Percentiles rank a stretch among this genome's conserved stretches.
Evolutionary conservation across 176 grass and related monocot species (phyloP).

Genomic region (Lolium perenne): DNA sequence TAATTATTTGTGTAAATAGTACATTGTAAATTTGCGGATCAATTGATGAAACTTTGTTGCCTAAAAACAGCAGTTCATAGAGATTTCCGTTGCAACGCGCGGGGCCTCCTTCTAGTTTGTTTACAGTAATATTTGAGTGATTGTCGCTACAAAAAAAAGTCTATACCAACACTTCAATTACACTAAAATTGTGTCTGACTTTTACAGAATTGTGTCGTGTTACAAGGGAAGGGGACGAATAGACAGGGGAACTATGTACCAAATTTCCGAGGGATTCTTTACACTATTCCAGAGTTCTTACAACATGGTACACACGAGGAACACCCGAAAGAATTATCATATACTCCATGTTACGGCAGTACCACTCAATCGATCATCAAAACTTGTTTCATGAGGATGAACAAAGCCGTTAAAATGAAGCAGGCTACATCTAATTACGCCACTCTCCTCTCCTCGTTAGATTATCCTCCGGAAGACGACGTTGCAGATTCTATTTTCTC

Average conservation of each 20-base stretch:
- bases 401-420: slow-evolving; percentile 21
- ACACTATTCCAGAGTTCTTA: background rate
- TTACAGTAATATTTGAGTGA: too few relatives aligned
- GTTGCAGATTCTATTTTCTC: slow-evolving; percentile 12
- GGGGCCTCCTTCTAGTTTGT: too few relatives aligned
- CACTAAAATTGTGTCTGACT: too few relatives aligned
- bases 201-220: too few relatives aligned
- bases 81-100: too few relatives aligned
- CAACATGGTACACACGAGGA: background rate
- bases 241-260: background rate
- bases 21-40: too few relatives aligned
- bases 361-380: slow-evolving; percentile 44
- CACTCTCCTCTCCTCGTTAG: slow-evolving; percentile 26
- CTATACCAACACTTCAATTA: too few relatives aligned
- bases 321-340: slow-evolving; percentile 28
- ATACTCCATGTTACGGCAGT: background rate
- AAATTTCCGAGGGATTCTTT: too few relatives aligned
- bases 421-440: slow-evolving; percentile 25
- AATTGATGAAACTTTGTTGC: too few relatives aligned
- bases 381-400: slow-evolving; percentile 33
- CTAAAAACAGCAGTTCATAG: too few relatives aligned
- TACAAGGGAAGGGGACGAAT: too few relatives aligned
- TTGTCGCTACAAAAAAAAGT: too few relatives aligned
- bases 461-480: background rate
- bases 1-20: background rate